Evolutionary conservation across 352 stramenopile species (phyloP).

Genomic region (Phytophthora parvispora): DNA sequence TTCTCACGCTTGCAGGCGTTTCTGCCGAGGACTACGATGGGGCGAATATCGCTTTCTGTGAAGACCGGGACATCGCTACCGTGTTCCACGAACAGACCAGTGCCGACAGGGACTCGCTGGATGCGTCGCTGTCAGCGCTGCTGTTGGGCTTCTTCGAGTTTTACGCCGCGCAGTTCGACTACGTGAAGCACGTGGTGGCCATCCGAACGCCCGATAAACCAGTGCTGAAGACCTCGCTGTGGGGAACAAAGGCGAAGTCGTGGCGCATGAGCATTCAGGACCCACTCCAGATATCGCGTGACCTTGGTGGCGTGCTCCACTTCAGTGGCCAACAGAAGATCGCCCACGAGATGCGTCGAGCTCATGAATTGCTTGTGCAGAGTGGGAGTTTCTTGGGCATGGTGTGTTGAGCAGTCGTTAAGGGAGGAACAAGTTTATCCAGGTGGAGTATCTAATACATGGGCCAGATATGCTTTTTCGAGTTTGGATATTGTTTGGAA

Average conservation of each 20-base stretch:
- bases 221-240: slow-evolving; percentile 40
- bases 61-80: slow-evolving; percentile 27
- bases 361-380: slow-evolving; percentile 37
- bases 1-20: slow-evolving; percentile 44
- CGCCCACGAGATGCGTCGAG: slow-evolving; percentile 63
- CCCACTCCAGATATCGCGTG: slow-evolving; percentile 71
- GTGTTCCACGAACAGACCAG: slow-evolving; percentile 39
- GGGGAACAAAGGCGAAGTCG: slow-evolving; percentile 52
- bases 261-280: slow-evolving; percentile 89
- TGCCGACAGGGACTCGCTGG: background rate
- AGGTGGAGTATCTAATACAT: too few relatives aligned
- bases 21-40: slow-evolving; percentile 37
- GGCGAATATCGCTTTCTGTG: slow-evolving; percentile 64
- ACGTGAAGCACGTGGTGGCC: slow-evolving; percentile 89
- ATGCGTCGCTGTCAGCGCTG: slow-evolving; percentile 71
- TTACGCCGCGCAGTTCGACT: slow-evolving; percentile 97
- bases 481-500: too few relatives aligned
- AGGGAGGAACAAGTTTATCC: background rate
- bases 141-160: slow-evolving; percentile 97
- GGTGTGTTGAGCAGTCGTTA: slow-evolving; percentile 24
- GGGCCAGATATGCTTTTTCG: too few relatives aligned
- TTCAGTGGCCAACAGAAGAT: slow-evolving; percentile 65
- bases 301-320: slow-evolving; percentile 76
- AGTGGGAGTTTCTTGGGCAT: slow-evolving; percentile 52
- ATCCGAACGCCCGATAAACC: slow-evolving; percentile 64